phyloP scores from a whole-genome alignment of 176 grass and related monocot species.

The Thalia dealbata region DNA sequence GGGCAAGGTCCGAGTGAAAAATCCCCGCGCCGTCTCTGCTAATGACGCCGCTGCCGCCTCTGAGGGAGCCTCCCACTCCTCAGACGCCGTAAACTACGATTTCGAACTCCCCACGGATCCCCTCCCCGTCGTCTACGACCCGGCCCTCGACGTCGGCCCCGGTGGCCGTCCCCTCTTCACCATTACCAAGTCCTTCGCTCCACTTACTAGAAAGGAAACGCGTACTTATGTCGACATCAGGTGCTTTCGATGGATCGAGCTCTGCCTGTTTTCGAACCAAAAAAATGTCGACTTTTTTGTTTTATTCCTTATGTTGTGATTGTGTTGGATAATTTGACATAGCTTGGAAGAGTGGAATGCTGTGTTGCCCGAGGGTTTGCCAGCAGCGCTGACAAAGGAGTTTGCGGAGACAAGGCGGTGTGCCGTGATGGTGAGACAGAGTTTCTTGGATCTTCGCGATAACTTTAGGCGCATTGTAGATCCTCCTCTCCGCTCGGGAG shows the following conservation, averaged over 20 bases:
- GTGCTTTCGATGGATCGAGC: constrained; percentile 13
- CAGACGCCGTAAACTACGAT: constrained; percentile 36
- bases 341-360: constrained; percentile 97
- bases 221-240: constrained; percentile 72
- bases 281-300: background rate
- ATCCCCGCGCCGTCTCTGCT: constrained; percentile 30
- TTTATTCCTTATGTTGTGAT: background rate
- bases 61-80: constrained; percentile 7
- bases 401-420: constrained; percentile 88
- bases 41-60: constrained; percentile 7
- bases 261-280: background rate
- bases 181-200: constrained; percentile 57
- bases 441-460: constrained; percentile 80
- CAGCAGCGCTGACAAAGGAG: constrained; percentile 74
- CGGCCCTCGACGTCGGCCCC: constrained; percentile 68
- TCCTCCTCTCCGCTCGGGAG: constrained; percentile 38
- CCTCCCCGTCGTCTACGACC: constrained; percentile 61
- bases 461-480: constrained; percentile 86
- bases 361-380: constrained; percentile 76
- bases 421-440: constrained; percentile 88
- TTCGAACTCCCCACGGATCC: constrained; percentile 71
- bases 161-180: constrained; percentile 70
- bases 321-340: constrained; percentile 14
- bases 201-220: constrained; percentile 40
- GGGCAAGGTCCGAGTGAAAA: constrained; percentile 50